A percentile compares a stretch with the other conserved stretches of the same genome.
These are phyloP conservation scores for Patellaria atrata DNA, from an alignment of 495 filamentous ascomycete species.

Conservation along the genomic window DNA sequence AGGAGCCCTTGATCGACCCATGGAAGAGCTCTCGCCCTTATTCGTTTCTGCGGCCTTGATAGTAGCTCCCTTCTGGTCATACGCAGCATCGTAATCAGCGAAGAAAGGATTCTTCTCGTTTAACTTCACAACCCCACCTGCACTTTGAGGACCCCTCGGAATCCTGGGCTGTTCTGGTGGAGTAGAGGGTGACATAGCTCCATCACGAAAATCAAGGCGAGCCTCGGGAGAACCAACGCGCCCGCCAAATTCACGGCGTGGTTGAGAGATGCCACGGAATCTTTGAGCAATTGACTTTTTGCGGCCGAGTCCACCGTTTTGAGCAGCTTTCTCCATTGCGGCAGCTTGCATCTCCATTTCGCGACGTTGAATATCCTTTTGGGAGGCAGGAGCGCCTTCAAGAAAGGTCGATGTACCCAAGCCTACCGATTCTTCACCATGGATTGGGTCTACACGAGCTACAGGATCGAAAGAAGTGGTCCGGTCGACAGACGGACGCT, in stretches of 20 bases:
- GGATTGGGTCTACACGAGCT: conserved; percentile 50
- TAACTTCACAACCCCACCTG: conserved; percentile 23
- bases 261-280: conserved; percentile 28
- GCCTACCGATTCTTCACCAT: conserved; percentile 71
- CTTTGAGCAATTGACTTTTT: conserved; percentile 86
- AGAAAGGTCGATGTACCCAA: conserved; percentile 92
- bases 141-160: conserved; percentile 23
- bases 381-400: conserved; percentile 82
- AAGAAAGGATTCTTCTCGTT: conserved; percentile 77
- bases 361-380: conserved; percentile 63
- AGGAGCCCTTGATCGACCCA: conserved; percentile 36
- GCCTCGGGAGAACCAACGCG: conserved; percentile 22
- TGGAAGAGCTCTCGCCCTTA: conserved; percentile 16
- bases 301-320: conserved; percentile 49
- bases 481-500: conserved; percentile 26
- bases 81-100: conserved; percentile 60
- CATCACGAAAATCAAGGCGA: conserved; percentile 14
- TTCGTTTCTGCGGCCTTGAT: conserved; percentile 40
- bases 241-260: conserved; percentile 17
- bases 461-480: conserved; percentile 40
- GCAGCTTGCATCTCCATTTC: conserved; percentile 46
- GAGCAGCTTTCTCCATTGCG: too few species aligned
- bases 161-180: conserved; percentile 22
- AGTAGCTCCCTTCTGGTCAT: conserved; percentile 51
- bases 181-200: conserved; percentile 11